Percentiles rank a stretch among this genome's conserved stretches.
Evolutionary conservation across 495 filamentous ascomycete genomes (phyloP).

Genomic region (Penicillium lagena): DNA sequence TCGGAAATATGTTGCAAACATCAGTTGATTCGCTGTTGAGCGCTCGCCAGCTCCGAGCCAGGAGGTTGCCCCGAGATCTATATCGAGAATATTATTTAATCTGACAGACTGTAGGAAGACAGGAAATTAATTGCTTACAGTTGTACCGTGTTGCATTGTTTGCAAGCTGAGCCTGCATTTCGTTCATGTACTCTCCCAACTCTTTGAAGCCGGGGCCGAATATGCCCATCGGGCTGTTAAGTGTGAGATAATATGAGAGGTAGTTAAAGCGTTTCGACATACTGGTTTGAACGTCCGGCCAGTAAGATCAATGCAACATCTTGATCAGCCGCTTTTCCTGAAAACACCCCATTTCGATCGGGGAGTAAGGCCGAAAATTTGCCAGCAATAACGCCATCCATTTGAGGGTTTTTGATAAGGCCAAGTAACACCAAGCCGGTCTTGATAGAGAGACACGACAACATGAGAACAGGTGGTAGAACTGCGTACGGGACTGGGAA

Average conservation of each 20-base stretch:
- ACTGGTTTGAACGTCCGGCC: too few relatives aligned
- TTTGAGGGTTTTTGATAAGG: constrained; percentile 26
- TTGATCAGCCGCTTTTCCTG: too few relatives aligned
- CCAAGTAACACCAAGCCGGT: constrained; percentile 15
- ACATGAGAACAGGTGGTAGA: constrained; percentile 25
- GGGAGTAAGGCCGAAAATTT: constrained; percentile 32
- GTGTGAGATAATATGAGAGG: too few relatives aligned
- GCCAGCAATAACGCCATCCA: constrained; percentile 22
- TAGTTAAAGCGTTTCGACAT: too few relatives aligned
- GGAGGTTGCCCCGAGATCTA: constrained; percentile 2
- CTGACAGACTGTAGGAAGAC: too few relatives aligned
- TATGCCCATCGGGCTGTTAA: too few relatives aligned
- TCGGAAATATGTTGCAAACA: constrained; percentile 1
- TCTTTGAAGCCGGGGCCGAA: too few relatives aligned
- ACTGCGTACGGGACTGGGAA: constrained; percentile 23
- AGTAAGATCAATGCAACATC: too few relatives aligned
- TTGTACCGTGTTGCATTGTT: too few relatives aligned
- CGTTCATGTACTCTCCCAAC: too few relatives aligned
- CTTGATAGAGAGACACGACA: constrained; percentile 19
- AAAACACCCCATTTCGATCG: constrained; percentile 21
- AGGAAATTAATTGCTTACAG: too few relatives aligned
- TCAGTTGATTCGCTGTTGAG: constrained; percentile 1
- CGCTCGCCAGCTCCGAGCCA: constrained; percentile 1
- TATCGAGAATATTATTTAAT: background rate
- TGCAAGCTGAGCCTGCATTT: too few relatives aligned